Percentiles rank a stretch among this genome's conserved stretches.
Conservation (phyloP, 2,329 filamentous ascomycete genomes). For the Elsinoe australis region DNA sequence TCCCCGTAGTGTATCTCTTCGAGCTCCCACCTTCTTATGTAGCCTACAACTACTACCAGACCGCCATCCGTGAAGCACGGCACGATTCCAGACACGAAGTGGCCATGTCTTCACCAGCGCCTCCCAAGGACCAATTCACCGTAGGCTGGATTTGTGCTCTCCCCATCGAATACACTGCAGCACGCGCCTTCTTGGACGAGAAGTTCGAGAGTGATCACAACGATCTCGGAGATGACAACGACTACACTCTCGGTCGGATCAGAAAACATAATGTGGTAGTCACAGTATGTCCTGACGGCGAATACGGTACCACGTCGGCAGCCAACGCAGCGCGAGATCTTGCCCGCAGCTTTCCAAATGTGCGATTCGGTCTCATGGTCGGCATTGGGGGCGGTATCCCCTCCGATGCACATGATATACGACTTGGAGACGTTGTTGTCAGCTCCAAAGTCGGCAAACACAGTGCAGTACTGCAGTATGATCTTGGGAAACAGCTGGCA, state of each 20-base stretch:
- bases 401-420: constrained; percentile 21
- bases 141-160: constrained; percentile 24
- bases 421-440: constrained; percentile 27
- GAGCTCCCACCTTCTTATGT: no score
- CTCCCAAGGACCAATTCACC: constrained; percentile 6
- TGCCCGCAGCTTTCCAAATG: constrained; percentile 17
- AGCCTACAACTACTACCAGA: no score
- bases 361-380: constrained; percentile 23
- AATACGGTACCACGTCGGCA: constrained; percentile 19
- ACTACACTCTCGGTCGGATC: constrained; percentile 19
- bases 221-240: constrained; percentile 15
- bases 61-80: no score
- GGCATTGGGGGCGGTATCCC: constrained; percentile 25
- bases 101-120: no score
- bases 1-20: no score
- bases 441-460: constrained; percentile 19
- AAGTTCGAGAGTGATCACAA: constrained; percentile 14
- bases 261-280: constrained; percentile 21
- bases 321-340: constrained; percentile 19
- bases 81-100: no score
- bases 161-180: constrained; percentile 21
- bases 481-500: constrained; percentile 21
- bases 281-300: constrained; percentile 20
- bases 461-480: constrained; percentile 26
- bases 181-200: constrained; percentile 20